phyloP scores from a whole-genome alignment of 805 yeast species.

The Spathaspora arborariae region DNA sequence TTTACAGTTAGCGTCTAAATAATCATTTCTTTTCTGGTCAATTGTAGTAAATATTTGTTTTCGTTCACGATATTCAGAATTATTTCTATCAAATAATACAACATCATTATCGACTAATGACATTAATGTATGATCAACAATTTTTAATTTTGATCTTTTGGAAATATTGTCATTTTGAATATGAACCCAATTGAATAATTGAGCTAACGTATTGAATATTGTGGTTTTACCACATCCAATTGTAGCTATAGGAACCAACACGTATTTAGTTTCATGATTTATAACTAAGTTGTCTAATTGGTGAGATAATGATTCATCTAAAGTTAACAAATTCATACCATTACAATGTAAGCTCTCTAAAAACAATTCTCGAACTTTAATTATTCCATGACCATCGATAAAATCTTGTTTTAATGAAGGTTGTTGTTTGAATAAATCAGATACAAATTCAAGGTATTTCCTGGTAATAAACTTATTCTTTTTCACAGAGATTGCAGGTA shows the following conservation, averaged over 20 bases:
- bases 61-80: constrained; percentile 71
- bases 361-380: constrained; percentile 66
- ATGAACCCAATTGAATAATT: constrained; percentile 61
- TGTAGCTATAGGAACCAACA: constrained; percentile 80
- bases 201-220: constrained; percentile 54
- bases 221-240: constrained; percentile 97
- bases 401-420: constrained; percentile 46
- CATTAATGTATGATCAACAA: constrained; percentile 45
- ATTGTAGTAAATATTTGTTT: constrained; percentile 57
- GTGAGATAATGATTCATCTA: constrained; percentile 32
- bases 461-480: constrained; percentile 60
- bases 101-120: constrained; percentile 31
- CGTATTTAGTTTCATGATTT: constrained; percentile 44
- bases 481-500: constrained; percentile 29
- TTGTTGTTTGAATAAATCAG: constrained; percentile 49
- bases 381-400: constrained; percentile 62
- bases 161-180: constrained; percentile 77
- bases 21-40: constrained; percentile 36
- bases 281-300: constrained; percentile 12
- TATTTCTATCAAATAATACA: constrained; percentile 79
- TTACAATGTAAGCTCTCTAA: constrained; percentile 41
- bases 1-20: constrained; percentile 33
- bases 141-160: constrained; percentile 42
- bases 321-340: constrained; percentile 56
- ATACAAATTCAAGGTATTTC: constrained; percentile 66